Evolutionary conservation across 768 basidiomycete species (phyloP).

Genomic region (Trametes cingulata): DNA sequence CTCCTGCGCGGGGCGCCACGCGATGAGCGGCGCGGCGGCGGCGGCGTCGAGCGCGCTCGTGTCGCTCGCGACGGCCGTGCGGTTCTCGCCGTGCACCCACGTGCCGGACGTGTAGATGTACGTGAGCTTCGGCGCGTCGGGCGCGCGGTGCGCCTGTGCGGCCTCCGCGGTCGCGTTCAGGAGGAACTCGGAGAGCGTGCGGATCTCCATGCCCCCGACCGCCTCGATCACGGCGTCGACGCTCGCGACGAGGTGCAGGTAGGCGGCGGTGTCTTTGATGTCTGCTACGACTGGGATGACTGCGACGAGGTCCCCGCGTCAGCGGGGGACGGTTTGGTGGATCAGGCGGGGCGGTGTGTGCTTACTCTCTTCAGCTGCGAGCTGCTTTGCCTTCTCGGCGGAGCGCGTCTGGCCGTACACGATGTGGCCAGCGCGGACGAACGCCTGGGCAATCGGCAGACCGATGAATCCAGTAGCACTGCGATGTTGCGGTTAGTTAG

Average conservation of each 20-base stretch:
- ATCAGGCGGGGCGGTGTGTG: background rate
- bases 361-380: slow-evolving; percentile 45
- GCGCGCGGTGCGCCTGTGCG: slow-evolving; percentile 30
- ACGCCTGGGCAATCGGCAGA: slow-evolving; percentile 43
- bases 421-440: slow-evolving; percentile 46
- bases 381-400: slow-evolving; percentile 32
- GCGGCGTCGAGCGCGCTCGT: slow-evolving; percentile 32
- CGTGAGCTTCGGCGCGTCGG: slow-evolving; percentile 38
- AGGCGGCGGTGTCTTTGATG: slow-evolving; percentile 24
- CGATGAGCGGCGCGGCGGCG: slow-evolving; percentile 28
- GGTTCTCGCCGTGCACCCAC: slow-evolving; percentile 45
- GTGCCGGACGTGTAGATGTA: slow-evolving; percentile 49
- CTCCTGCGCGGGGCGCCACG: slow-evolving; percentile 39
- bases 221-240: slow-evolving; percentile 40
- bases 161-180: slow-evolving; percentile 31
- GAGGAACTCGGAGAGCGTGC: slow-evolving; percentile 26
- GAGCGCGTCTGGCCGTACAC: slow-evolving; percentile 49
- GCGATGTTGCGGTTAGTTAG: background rate
- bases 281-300: slow-evolving; percentile 42
- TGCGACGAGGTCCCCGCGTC: slow-evolving; percentile 8
- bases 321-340: background rate
- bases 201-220: slow-evolving; percentile 27
- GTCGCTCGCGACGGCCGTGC: slow-evolving; percentile 35
- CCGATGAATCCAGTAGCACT: slow-evolving; percentile 50
- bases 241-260: slow-evolving; percentile 31